These are phyloP conservation scores for Lodderomyces oxycetoniae DNA, from an alignment of 1,139 yeast species.

Conservation along the genomic window DNA sequence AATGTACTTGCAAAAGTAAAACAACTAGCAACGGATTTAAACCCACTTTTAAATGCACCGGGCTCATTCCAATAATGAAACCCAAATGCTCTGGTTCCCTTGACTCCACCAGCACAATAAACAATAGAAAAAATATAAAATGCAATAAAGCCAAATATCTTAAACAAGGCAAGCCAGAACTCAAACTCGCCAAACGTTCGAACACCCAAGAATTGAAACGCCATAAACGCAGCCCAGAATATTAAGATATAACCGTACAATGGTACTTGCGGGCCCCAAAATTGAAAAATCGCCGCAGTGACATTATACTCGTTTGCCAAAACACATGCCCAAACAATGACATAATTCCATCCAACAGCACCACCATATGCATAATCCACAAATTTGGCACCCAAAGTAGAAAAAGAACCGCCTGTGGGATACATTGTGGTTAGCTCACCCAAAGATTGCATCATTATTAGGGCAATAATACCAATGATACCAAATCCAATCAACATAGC, in stretches of 20 bases:
- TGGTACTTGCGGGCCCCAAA: constrained; percentile 60
- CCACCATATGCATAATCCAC: constrained; percentile 59
- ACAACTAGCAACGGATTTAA: constrained; percentile 64
- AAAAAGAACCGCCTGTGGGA: constrained; percentile 52
- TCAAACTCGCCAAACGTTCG: constrained; percentile 64
- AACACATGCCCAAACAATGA: constrained; percentile 58
- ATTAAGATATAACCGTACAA: constrained; percentile 53
- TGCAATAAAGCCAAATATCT: constrained; percentile 51
- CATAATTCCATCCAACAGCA: constrained; percentile 59
- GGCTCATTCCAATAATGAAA: constrained; percentile 51
- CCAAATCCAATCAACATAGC: constrained; percentile 42
- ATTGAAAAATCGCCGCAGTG: constrained; percentile 48
- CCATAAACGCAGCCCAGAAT: constrained; percentile 51
- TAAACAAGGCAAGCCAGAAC: constrained; percentile 57
- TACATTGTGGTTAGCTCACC: constrained; percentile 54
- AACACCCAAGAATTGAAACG: constrained; percentile 55
- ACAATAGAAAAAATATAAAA: constrained; percentile 56
- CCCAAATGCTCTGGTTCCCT: constrained; percentile 48
- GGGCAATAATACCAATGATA: constrained; percentile 51
- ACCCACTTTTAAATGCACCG: constrained; percentile 48
- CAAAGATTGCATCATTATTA: constrained; percentile 53
- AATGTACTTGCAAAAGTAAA: constrained; percentile 67
- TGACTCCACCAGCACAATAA: constrained; percentile 65
- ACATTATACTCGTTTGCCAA: constrained; percentile 57
- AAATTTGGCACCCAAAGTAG: constrained; percentile 48